Evolutionary conservation across 2,329 filamentous ascomycete species (phyloP), one percentile per base, ranked within the genome.

Genomic region (Fusarium concolor): DNA sequence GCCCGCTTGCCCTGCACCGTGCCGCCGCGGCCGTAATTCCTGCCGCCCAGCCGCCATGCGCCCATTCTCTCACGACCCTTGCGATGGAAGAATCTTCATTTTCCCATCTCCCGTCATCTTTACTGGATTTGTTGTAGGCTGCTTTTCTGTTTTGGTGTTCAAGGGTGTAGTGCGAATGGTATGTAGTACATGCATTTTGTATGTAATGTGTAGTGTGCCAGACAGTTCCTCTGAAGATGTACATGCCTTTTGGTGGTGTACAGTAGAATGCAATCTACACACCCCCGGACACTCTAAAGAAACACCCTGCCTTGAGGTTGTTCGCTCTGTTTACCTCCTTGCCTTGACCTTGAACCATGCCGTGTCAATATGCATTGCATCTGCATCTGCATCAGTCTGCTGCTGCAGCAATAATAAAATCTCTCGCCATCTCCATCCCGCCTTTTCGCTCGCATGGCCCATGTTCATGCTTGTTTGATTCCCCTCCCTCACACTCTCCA

Each of bases 371-470:
- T 60, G 58, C 58, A 57, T 47, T 59, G 42, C 57, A 62, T 62
- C 47, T 51, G 47, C 47, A 22, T 51, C 47, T 62, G 33, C 39
- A 61, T 62, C 20, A 38, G 15, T n/a, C 15, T 35, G 43, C 37
- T 60, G 35, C 60, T 69, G 53, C 46, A 52, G 52, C 45, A 57
- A 56, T 31, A 60, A 68, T 66, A 68, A 68, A 68, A 68, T 66
- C 65, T 68, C 65, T 68, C 65, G 65, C 62, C 61, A 55, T 59
- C 62, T 53, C 46, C 65, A 65, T 68, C 55, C 65, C 65, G 65
- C 65, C 65, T 62, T 64, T 64, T 66, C 37, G 43, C 56, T 68
- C 60, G 55, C 65, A 65, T 65, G 55, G 45, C 52, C 47, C 49
- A 44, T 44, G 49, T 52, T 52, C 49, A 56, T 62, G 59, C 56